These are phyloP conservation scores for Aleurites moluccanus DNA, from an alignment of 441 rosid species.

Conservation along the genomic window DNA sequence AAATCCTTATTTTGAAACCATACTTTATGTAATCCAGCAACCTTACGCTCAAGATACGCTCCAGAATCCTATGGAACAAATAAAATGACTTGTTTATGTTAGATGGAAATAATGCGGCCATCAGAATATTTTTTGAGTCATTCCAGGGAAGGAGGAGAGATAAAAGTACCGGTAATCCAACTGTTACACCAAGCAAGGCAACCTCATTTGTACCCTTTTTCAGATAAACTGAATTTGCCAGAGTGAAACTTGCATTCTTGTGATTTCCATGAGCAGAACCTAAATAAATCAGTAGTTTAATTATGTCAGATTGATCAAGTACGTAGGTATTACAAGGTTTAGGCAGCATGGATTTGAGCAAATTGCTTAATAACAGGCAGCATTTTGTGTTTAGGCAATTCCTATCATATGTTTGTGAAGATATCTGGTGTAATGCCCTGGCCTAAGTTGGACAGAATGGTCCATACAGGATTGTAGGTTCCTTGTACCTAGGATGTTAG, in stretches of 20 bases:
- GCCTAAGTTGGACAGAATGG: background rate
- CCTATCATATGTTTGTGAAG: background rate
- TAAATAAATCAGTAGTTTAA: slow-evolving; percentile 21
- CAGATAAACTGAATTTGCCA: slow-evolving; percentile 43
- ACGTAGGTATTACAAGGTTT: background rate
- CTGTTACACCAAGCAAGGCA: slow-evolving; percentile 64
- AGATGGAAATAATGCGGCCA: background rate
- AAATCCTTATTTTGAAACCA: slow-evolving; percentile 41
- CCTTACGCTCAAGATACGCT: slow-evolving; percentile 58
- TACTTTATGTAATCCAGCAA: slow-evolving; percentile 49
- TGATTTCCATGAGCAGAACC: slow-evolving; percentile 62
- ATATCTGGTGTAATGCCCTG: background rate
- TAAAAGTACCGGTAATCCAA: slow-evolving; percentile 66
- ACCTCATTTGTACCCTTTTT: slow-evolving; percentile 54
- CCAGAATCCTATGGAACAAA: slow-evolving; percentile 55
- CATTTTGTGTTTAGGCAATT: background rate
- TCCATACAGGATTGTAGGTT: background rate
- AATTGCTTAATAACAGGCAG: background rate
- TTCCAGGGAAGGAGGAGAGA: slow-evolving; percentile 10
- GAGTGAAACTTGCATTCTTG: slow-evolving; percentile 24
- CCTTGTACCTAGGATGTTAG: background rate
- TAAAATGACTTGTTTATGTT: background rate
- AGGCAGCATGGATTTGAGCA: background rate
- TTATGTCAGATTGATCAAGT: slow-evolving; percentile 8
- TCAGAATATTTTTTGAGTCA: slow-evolving; percentile 9